Conservation (phyloP, 495 filamentous ascomycete species). For the Clavariopsis aquatica region DNA sequence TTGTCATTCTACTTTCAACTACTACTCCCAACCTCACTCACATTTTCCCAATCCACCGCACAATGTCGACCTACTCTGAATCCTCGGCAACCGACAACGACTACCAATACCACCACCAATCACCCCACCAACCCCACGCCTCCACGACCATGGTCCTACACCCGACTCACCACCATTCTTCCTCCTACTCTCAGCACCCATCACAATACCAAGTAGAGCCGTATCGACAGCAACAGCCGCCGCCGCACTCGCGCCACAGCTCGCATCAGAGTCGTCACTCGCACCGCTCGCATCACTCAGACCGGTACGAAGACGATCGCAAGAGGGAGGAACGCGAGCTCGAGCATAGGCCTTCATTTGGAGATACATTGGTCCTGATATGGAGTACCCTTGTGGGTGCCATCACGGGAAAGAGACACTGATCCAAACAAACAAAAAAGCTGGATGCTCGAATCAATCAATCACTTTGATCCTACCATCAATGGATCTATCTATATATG, state of each 20-base stretch:
- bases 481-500: too few relatives aligned
- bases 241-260: constrained; percentile 8
- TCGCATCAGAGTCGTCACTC: constrained; percentile 27
- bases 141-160: background rate
- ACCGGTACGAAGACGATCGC: background rate
- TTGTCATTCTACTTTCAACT: too few relatives aligned
- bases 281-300: constrained; percentile 14
- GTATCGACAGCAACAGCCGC: constrained; percentile 13
- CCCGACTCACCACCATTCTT: background rate
- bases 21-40: too few relatives aligned
- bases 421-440: background rate
- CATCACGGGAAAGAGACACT: constrained; percentile 15
- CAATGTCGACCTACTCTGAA: background rate
- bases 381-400: constrained; percentile 17
- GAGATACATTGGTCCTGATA: constrained; percentile 31
- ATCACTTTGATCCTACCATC: too few relatives aligned
- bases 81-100: background rate
- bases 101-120: background rate
- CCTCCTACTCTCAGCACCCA: background rate
- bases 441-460: too few relatives aligned
- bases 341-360: constrained; percentile 26
- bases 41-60: background rate
- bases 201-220: background rate
- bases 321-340: background rate
- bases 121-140: background rate